Conservation (phyloP, 805 yeast species). For the Saturnispora halmiae region DNA sequence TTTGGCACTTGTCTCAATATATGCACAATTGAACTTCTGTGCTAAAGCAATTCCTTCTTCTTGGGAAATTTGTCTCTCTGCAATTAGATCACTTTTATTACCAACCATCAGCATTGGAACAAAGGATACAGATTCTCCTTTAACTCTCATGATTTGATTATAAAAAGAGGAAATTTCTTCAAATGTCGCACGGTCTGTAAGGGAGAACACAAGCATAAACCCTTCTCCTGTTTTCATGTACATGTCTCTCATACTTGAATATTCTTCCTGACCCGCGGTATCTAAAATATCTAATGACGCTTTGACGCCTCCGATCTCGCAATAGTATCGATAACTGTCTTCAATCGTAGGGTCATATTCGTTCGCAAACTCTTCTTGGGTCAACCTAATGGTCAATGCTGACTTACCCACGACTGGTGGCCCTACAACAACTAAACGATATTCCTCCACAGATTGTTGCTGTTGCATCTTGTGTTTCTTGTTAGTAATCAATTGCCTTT, state of each 20-base stretch:
- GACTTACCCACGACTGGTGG: constrained; percentile 99
- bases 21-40: constrained; percentile 55
- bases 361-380: constrained; percentile 91
- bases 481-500: constrained; percentile 4
- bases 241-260: constrained; percentile 86
- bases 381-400: constrained; percentile 89
- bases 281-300: constrained; percentile 82
- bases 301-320: constrained; percentile 70
- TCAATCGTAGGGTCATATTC: constrained; percentile 98
- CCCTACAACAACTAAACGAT: constrained; percentile 91
- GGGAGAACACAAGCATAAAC: constrained; percentile 77
- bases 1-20: constrained; percentile 90
- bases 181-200: constrained; percentile 76
- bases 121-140: constrained; percentile 41
- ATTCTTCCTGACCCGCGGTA: constrained; percentile 98
- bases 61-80: constrained; percentile 54
- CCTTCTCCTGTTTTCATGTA: constrained; percentile 97
- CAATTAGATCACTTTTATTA: constrained; percentile 58
- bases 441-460: constrained; percentile 41
- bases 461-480: neutral
- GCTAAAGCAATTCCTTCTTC: constrained; percentile 59
- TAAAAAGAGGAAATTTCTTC: constrained; percentile 74
- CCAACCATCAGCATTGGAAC: constrained; percentile 77
- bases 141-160: constrained; percentile 36
- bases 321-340: constrained; percentile 81